A percentile compares a stretch with the other conserved stretches of the same genome.
phyloP scores from a whole-genome alignment of 2,329 filamentous ascomycete species.

The Pyrenochaeta sp. region DNA sequence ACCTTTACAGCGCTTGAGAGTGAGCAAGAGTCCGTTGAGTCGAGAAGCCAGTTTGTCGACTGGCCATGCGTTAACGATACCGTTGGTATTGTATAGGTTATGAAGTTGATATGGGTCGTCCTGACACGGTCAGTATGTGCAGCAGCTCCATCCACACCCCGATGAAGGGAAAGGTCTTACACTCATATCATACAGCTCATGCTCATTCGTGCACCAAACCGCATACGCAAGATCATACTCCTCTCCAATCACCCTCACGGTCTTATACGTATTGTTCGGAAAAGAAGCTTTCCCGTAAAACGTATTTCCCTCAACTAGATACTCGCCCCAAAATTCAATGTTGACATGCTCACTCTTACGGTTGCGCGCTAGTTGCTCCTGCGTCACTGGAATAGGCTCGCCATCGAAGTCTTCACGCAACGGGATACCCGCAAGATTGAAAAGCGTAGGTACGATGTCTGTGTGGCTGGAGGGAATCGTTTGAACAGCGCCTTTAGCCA shows the following conservation, averaged over 20 bases:
- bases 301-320: conserved; percentile 33
- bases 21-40: conserved; percentile 66
- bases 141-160: no score
- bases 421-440: conserved; percentile 44
- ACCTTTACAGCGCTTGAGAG: conserved; percentile 69
- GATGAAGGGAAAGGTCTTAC: conserved; percentile 43
- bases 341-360: conserved; percentile 49
- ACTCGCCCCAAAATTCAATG: conserved; percentile 53
- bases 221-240: conserved; percentile 71
- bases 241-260: conserved; percentile 61
- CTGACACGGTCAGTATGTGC: conserved; percentile 7
- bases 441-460: conserved; percentile 53
- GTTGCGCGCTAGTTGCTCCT: not conserved
- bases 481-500: conserved; percentile 34
- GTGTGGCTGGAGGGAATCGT: conserved; percentile 47
- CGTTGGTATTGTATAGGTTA: conserved; percentile 43
- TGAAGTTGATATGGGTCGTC: conserved; percentile 43
- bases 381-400: conserved; percentile 43
- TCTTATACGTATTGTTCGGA: conserved; percentile 68
- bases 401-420: conserved; percentile 50
- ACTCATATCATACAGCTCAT: conserved; percentile 71
- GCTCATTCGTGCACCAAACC: conserved; percentile 74
- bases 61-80: conserved; percentile 13
- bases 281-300: conserved; percentile 11
- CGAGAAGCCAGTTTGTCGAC: conserved; percentile 19